Base-by-base conservation (phyloP, 495 filamentous ascomycete genomes). In the Astrothelium macrocarpum region DNA sequence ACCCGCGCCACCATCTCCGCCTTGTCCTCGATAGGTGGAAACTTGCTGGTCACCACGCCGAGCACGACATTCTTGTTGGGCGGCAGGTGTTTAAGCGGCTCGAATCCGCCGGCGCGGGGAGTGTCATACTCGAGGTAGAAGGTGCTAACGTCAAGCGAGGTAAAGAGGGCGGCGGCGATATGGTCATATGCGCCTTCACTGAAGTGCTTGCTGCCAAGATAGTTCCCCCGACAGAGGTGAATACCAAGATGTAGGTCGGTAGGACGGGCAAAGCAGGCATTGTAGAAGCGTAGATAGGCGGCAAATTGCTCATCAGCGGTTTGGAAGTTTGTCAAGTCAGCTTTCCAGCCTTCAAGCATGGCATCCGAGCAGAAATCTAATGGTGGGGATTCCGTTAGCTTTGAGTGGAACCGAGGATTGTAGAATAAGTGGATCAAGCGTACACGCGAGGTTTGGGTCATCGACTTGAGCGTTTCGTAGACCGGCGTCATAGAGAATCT, bases 61-160 rank as follows among this genome's bases (percentile, higher is more conserved):
- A 88, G 75, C 10, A 88, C 83, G 28, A 86, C 83, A 53, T 82
- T 81, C 80, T 88, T 87, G 76, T 82, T 74, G 73, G 80, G 79
- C 45, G 85, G 85, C 53, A 88, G 76, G 67, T 78, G 77, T 53
- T 79, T 77, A 59, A 87, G 77, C n/a, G 85, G 85, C 68, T 84
- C 81, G 72, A 87, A 88, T 39, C 83, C 82, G 42, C 85, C 85
- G 1, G 84, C 84, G 7, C 85, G 82, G 59, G 80, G 79, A 32
- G 85, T 86, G 71, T 88, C 85, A 68, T 83, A 88, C 74, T 88
- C 85, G 64, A 88, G 80, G 71, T 87, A 87, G 75, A 84, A 88
- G 1, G 83, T 86, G 65, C 84, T 79, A 28, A 87, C 84, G 65
- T 87, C 79, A 59, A 87, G 78, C 39, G 81, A 79, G 71, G 81